These are phyloP conservation scores for Hypsizygus marmoreus DNA, from an alignment of 768 basidiomycete genomes.

Conservation along the genomic window DNA sequence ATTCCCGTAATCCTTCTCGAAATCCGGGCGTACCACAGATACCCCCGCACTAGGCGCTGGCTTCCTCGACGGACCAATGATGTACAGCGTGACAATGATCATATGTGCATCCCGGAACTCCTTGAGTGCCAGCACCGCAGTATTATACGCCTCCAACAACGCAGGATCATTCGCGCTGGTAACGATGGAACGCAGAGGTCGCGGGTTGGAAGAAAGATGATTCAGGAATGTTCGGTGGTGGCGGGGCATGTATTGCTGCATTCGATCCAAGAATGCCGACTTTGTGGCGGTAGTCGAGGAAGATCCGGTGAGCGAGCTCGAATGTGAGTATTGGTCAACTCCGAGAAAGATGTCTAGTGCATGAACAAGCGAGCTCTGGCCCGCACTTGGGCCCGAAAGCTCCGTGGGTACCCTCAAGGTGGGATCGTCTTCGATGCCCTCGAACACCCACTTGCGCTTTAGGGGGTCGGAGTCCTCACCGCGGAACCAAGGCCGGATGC, in stretches of 20 bases:
- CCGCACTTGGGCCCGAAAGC: constrained; percentile 83
- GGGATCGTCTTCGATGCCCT: constrained; percentile 51
- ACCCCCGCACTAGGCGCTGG: constrained; percentile 25
- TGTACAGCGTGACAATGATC: constrained; percentile 74
- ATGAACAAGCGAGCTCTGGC: constrained; percentile 81
- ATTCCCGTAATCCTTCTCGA: constrained; percentile 18
- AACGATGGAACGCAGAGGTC: constrained; percentile 65
- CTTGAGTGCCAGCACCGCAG: constrained; percentile 67
- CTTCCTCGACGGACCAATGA: constrained; percentile 68
- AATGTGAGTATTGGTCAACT: constrained; percentile 52
- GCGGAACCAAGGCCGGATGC: constrained; percentile 82
- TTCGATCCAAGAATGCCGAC: constrained; percentile 64
- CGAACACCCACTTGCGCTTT: constrained; percentile 52
- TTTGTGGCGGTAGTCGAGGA: constrained; percentile 23
- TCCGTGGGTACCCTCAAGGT: constrained; percentile 47
- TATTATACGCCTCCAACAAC: constrained; percentile 63
- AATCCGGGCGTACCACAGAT: constrained; percentile 14
- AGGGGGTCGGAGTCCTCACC: constrained; percentile 62
- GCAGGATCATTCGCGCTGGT: constrained; percentile 28
- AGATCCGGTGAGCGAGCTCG: constrained; percentile 22
- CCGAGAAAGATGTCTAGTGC: constrained; percentile 77
- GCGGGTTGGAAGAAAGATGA: constrained; percentile 62
- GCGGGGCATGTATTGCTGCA: constrained; percentile 85
- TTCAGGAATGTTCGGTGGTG: constrained; percentile 76
- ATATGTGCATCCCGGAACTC: constrained; percentile 81